Conservation (phyloP, 305 asterid species). For the Nicotiana rustica region DNA sequence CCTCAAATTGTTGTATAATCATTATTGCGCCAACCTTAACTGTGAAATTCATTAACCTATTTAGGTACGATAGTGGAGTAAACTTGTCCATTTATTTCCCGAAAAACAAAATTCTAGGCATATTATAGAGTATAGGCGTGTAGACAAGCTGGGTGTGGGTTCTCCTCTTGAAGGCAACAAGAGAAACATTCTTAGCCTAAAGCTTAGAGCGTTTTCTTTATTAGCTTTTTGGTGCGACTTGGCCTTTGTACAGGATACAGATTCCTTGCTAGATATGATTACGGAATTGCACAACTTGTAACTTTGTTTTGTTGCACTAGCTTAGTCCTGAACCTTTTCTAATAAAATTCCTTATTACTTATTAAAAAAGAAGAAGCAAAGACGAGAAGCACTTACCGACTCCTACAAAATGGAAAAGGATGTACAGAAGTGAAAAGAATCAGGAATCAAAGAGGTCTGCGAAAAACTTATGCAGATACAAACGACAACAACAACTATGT, state of each 20-base stretch:
- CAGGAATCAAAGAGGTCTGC: not conserved
- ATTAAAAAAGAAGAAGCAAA: not conserved
- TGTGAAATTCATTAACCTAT: slow-evolving; percentile 9
- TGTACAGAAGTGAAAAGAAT: not conserved
- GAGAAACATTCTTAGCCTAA: not conserved
- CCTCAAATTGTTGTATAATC: not conserved
- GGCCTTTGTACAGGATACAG: not conserved
- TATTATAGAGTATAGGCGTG: slow-evolving; percentile 10
- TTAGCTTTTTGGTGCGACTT: too few relatives aligned
- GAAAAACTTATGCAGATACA: not conserved
- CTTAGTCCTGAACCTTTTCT: not conserved
- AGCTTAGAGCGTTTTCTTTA: not conserved
- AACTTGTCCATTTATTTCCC: not conserved
- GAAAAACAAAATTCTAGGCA: not conserved
- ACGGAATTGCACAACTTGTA: not conserved
- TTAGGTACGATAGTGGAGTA: slow-evolving; percentile 6
- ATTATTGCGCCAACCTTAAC: not conserved
- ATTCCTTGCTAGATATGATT: not conserved
- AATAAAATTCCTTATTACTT: not conserved
- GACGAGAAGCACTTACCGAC: not conserved
- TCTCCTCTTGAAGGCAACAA: not conserved
- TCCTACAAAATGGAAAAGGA: slow-evolving; percentile 14
- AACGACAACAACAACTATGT: too few relatives aligned
- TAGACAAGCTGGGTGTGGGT: not conserved
- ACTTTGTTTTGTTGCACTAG: not conserved